These are phyloP conservation scores for Coniosporium tulheliwenetii DNA, from an alignment of 2,329 filamentous ascomycete genomes.

Conservation along the genomic window DNA sequence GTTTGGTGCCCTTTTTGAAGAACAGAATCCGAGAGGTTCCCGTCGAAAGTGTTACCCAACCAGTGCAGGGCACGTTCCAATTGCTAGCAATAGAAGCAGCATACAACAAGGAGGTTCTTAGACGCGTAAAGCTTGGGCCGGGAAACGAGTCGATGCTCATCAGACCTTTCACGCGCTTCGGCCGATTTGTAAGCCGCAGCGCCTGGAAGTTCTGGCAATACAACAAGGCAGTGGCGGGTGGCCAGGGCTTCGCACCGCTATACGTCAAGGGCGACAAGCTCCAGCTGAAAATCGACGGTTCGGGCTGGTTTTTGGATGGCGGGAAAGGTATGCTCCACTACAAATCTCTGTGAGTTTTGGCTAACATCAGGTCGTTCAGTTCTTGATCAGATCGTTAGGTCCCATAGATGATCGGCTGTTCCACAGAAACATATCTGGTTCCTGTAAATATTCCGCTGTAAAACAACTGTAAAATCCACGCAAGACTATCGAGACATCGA, in stretches of 20 bases:
- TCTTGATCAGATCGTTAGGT: too few species aligned
- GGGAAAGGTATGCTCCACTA: neutral
- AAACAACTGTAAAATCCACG: too few species aligned
- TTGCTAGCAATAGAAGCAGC: neutral
- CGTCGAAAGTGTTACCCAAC: neutral
- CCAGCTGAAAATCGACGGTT: neutral
- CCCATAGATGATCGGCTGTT: too few species aligned
- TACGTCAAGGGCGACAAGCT: neutral
- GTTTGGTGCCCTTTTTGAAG: conserved; percentile 25
- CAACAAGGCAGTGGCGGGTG: neutral
- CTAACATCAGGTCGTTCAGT: too few species aligned
- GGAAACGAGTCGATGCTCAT: neutral
- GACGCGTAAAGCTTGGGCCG: too few species aligned
- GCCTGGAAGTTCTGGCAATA: neutral
- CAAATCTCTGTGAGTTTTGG: too few species aligned
- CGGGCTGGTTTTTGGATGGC: conserved; percentile 1
- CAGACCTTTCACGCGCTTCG: neutral
- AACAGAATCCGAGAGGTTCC: conserved; percentile 5
- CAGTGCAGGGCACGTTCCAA: neutral
- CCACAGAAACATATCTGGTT: too few species aligned
- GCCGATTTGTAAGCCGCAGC: neutral
- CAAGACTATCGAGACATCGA: too few species aligned
- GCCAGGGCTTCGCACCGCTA: neutral
- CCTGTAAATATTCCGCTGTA: too few species aligned
- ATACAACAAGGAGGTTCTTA: neutral